These are phyloP conservation scores for Blastobotrys apis DNA, from an alignment of 1,139 yeast genomes.

Conservation along the genomic window DNA sequence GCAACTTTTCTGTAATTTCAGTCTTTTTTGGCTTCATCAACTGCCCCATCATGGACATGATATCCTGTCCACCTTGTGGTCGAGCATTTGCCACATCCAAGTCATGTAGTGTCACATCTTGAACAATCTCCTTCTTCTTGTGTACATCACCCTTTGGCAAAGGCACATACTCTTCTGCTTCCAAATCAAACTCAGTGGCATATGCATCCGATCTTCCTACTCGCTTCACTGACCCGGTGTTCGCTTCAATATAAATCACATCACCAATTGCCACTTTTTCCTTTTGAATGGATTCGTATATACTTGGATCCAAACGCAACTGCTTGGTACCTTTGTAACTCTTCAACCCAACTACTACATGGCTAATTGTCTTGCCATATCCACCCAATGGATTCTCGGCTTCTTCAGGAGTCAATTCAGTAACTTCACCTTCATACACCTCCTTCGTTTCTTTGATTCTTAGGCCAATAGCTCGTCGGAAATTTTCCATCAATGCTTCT, in stretches of 20 bases:
- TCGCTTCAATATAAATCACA: constrained; percentile 93
- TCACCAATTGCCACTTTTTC: constrained; percentile 95
- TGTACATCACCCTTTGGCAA: constrained; percentile 98
- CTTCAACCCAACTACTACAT: constrained; percentile 89
- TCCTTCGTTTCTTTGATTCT: constrained; percentile 96
- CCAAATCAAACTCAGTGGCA: constrained; percentile 96
- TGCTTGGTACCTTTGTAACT: constrained; percentile 95
- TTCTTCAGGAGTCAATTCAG: constrained; percentile 94
- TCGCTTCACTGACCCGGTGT: constrained; percentile 95
- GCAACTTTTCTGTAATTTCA: constrained; percentile 94
- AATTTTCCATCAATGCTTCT: constrained; percentile 94
- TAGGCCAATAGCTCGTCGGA: constrained; percentile 92
- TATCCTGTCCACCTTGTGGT: constrained; percentile 99
- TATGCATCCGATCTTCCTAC: constrained; percentile 98
- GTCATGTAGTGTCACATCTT: constrained; percentile 94
- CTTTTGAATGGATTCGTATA: constrained; percentile 92
- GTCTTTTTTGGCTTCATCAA: constrained; percentile 93
- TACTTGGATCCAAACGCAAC: constrained; percentile 87
- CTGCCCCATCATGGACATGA: constrained; percentile 98
- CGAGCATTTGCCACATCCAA: constrained; percentile 93
- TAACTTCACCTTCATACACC: constrained; percentile 97
- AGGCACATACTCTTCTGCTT: constrained; percentile 98
- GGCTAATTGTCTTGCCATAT: constrained; percentile 92
- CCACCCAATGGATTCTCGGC: constrained; percentile 97
- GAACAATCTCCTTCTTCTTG: constrained; percentile 96